Base-by-base conservation (phyloP, 1,284 basidiomycete species). In the Ceratobasidium sp. region DNA sequence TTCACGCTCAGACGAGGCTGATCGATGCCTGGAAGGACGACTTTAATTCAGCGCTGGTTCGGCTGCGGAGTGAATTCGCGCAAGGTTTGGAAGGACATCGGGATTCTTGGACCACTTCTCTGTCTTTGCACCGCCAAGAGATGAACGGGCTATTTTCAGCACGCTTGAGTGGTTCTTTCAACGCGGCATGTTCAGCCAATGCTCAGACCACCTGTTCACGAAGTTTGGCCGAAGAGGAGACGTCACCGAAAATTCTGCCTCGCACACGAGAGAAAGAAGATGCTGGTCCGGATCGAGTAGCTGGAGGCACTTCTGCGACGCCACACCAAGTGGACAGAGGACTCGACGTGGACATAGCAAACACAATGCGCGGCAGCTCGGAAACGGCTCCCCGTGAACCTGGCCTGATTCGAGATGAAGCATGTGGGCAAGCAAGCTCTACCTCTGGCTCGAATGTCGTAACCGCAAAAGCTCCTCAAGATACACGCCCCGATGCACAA, bases 61-160 rank as follows among this genome's bases (percentile, higher is more conserved):
- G 35, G 7, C 18, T 47, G 13, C 26, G 43, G 30, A 43, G n/a
- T 5, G 66, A 69, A 9, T 11, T 69, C 5, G 30, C 30, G 54
- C 49, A 43, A 18, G 49, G 49, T 26, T 52, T 49, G 38, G 63
- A 67, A 41, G 66, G 30, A n/a, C 28, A 35, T 4, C 55, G 55
- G 16, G 55, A 58, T 16, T 14, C 55, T 13, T 57, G 52, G 66
- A 46, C 28, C n/a, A 7, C 21, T 18, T 38, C 54, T 30, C 30
- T 69, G 23, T 69, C 66, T 13, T 9, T 47, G 41, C 66, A 69
- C 46, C 66, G 54, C 28, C 66, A 58, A 21, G 66, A 69, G 43
- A 54, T 69, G 35, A 46, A 28, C 46, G 43, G 26, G 13, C 23
- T 69, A 21, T 26, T 69, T 13, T 69, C 66, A 28, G 52, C 35